A percentile compares a stretch with the other conserved stretches of the same genome.
Evolutionary conservation across 2,329 filamentous ascomycete genomes (phyloP).

Genomic region (Ophiocordyceps polyrhachis-furcata): DNA sequence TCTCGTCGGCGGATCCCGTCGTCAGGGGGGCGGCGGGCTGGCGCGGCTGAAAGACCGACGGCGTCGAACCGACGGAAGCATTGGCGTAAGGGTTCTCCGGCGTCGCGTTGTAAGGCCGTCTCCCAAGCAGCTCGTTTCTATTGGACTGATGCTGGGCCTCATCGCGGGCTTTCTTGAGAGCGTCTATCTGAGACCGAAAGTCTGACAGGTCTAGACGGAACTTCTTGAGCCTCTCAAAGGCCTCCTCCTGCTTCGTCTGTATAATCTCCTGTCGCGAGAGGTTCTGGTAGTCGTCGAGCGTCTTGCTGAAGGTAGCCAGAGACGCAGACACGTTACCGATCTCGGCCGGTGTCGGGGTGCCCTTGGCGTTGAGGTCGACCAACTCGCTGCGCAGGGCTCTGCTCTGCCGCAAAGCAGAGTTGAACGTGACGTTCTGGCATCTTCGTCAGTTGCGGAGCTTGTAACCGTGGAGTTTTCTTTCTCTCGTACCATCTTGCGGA

Average conservation of each 20-base stretch:
- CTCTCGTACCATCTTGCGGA: background rate
- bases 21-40: conserved; percentile 19
- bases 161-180: conserved; percentile 58
- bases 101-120: conserved; percentile 59
- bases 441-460: background rate
- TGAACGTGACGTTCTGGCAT: conserved; percentile 64
- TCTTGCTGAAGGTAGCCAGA: conserved; percentile 65
- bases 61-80: conserved; percentile 8
- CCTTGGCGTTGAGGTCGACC: conserved; percentile 45
- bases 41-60: conserved; percentile 20
- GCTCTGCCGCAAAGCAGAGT: conserved; percentile 69
- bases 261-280: conserved; percentile 81
- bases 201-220: conserved; percentile 71
- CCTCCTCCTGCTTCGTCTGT: conserved; percentile 80
- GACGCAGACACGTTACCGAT: conserved; percentile 60
- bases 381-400: conserved; percentile 63
- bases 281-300: conserved; percentile 77
- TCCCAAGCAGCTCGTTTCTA: conserved; percentile 65
- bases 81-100: conserved; percentile 89
- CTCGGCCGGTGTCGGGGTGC: conserved; percentile 36
- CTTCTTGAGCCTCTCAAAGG: conserved; percentile 63
- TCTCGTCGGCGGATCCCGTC: conserved; percentile 38
- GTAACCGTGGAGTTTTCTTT: background rate
- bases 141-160: conserved; percentile 48
- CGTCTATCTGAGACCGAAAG: conserved; percentile 60